Evolutionary conservation across 768 basidiomycete genomes (phyloP).

Genomic region (Lactifluus volemus): DNA sequence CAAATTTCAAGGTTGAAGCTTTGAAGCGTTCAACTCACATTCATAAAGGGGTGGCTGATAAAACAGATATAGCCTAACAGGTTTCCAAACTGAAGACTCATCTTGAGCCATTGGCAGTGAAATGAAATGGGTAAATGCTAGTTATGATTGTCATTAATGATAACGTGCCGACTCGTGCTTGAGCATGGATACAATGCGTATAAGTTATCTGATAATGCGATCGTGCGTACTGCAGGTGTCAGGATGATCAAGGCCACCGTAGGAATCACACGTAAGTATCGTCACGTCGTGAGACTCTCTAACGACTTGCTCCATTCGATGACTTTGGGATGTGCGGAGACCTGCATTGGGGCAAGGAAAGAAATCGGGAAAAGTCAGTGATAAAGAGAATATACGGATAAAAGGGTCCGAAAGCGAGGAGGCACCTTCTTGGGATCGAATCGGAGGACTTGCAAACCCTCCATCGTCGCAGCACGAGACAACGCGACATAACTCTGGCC

Average conservation of each 20-base stretch:
- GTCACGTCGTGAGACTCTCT: neutral
- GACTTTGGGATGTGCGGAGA: slow-evolving; percentile 37
- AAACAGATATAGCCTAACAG: no score
- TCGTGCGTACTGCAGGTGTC: neutral
- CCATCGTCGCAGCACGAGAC: slow-evolving; percentile 44
- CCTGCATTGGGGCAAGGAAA: slow-evolving; percentile 22
- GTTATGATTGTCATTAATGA: neutral
- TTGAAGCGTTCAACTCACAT: no score
- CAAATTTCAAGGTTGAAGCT: no score
- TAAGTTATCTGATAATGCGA: slow-evolving; percentile 9
- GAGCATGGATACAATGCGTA: neutral
- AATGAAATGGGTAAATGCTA: neutral
- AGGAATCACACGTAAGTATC: neutral
- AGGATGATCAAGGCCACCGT: neutral
- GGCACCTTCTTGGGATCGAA: slow-evolving; percentile 45
- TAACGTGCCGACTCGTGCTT: neutral
- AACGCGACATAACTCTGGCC: slow-evolving; percentile 44
- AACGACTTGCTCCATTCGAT: slow-evolving; percentile 35
- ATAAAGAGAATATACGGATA: neutral
- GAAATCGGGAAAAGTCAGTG: neutral
- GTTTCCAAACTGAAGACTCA: no score
- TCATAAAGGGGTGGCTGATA: no score
- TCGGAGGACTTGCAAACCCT: slow-evolving; percentile 44
- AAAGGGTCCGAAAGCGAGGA: neutral
- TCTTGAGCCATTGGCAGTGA: no score